These are phyloP conservation scores for Musa schizocarpa DNA, from an alignment of 176 grass and related monocot genomes.

Conservation along the genomic window DNA sequence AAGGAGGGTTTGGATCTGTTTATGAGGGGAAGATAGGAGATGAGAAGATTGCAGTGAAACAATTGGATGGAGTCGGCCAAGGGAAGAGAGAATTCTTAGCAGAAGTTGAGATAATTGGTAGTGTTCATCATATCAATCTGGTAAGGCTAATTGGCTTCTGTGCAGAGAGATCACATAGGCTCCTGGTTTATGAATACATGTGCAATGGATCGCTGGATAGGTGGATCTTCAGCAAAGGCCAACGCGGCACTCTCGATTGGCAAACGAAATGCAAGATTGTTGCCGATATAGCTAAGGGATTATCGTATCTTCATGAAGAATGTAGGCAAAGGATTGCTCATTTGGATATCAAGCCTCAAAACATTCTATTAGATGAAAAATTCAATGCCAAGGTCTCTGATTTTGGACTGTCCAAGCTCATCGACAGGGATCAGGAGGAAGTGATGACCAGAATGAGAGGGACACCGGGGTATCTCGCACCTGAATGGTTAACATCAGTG, in stretches of 20 bases:
- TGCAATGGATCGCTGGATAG: conserved; percentile 40
- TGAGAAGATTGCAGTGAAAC: conserved; percentile 31
- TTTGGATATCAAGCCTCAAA: conserved; percentile 61
- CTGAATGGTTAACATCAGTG: conserved; percentile 50
- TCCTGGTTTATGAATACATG: conserved; percentile 54
- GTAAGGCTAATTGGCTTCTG: conserved; percentile 57
- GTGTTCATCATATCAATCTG: conserved; percentile 44
- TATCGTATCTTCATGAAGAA: conserved; percentile 61
- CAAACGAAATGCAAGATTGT: conserved; percentile 26
- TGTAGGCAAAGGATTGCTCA: conserved; percentile 52
- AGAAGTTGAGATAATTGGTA: conserved; percentile 52
- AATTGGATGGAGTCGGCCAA: conserved; percentile 27
- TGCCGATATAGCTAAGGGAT: conserved; percentile 31
- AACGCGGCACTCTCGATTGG: conserved; percentile 32
- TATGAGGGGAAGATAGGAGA: conserved; percentile 45
- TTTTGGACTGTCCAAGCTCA: conserved; percentile 62
- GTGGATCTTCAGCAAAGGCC: conserved; percentile 42
- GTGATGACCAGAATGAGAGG: conserved; percentile 40
- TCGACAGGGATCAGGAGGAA: conserved; percentile 34
- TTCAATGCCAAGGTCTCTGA: conserved; percentile 53
- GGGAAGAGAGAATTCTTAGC: conserved; percentile 45
- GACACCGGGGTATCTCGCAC: conserved; percentile 51
- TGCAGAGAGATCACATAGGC: conserved; percentile 27
- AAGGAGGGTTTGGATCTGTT: conserved; percentile 80
- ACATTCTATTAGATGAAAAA: conserved; percentile 55